Conservation (phyloP, 352 stramenopile species). For the Globisporangium cederbergense region DNA sequence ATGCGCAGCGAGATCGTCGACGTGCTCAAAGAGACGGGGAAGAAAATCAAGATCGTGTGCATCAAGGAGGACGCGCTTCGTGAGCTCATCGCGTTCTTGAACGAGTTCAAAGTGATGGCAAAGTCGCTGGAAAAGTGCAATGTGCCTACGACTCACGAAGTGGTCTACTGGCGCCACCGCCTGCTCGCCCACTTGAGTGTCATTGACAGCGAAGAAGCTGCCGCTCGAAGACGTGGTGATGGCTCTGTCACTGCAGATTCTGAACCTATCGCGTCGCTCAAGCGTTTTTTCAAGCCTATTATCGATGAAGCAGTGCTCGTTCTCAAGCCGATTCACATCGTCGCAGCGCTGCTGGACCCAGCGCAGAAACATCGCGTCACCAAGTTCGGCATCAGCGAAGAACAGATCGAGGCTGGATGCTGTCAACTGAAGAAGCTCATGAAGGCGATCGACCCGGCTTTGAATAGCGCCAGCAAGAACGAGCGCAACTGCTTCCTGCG, state of each 20-base stretch:
- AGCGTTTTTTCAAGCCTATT: not conserved
- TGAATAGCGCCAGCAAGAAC: not conserved
- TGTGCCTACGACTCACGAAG: slow-evolving; percentile 2
- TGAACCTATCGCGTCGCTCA: not conserved
- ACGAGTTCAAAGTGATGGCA: not conserved
- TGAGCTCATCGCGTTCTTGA: not conserved
- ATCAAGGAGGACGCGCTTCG: not conserved
- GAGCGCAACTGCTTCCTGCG: not conserved
- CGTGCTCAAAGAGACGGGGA: not conserved
- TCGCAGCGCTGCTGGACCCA: slow-evolving; percentile 2
- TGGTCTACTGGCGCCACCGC: slow-evolving; percentile 6
- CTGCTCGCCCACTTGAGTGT: not conserved
- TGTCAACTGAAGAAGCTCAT: slow-evolving; percentile 1
- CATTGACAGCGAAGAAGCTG: not conserved
- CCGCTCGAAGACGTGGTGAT: not conserved
- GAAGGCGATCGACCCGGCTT: not conserved
- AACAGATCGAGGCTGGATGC: not conserved
- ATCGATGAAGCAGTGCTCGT: not conserved
- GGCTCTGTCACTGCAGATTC: not conserved
- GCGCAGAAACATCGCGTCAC: not conserved
- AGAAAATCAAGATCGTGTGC: not conserved
- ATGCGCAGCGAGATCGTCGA: not conserved
- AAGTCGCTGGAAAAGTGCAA: not conserved
- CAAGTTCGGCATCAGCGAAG: not conserved
- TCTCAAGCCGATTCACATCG: not conserved